phyloP scores from a whole-genome alignment of 169 alveolate species.

The Perkinsus chesapeaki region DNA sequence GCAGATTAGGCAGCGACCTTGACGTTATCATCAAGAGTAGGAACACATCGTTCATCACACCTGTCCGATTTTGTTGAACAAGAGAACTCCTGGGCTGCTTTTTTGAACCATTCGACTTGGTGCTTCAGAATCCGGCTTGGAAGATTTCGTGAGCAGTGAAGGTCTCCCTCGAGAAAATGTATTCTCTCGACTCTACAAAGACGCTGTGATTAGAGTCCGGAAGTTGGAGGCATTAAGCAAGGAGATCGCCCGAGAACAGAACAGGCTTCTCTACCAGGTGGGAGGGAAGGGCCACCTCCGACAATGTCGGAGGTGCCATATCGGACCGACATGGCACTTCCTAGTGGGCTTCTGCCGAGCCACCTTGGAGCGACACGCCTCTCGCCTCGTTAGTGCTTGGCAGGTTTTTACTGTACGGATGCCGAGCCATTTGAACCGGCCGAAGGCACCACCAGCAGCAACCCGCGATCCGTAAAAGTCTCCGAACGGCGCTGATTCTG shows the following conservation, averaged over 20 bases:
- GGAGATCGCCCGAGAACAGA: background rate
- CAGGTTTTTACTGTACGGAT: background rate
- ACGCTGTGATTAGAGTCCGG: background rate
- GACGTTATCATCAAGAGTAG: background rate
- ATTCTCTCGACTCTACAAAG: background rate
- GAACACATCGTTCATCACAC: no score
- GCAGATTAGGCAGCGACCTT: background rate
- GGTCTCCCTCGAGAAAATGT: background rate
- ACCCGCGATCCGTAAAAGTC: background rate
- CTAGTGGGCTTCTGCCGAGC: no score
- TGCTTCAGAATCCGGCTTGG: background rate
- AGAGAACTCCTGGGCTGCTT: background rate
- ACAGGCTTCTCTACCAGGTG: background rate
- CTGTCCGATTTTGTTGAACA: no score
- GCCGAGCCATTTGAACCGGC: background rate
- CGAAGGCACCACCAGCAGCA: background rate
- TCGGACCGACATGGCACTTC: background rate
- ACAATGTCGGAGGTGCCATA: background rate
- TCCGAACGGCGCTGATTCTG: background rate
- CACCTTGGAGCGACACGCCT: background rate
- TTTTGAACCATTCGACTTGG: no score
- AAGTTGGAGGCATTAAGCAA: background rate
- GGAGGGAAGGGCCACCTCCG: no score
- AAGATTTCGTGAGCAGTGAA: background rate
- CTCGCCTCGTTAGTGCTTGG: background rate